Conservation (phyloP, 2,329 filamentous ascomycete genomes). For the Albifimbria verrucaria region DNA sequence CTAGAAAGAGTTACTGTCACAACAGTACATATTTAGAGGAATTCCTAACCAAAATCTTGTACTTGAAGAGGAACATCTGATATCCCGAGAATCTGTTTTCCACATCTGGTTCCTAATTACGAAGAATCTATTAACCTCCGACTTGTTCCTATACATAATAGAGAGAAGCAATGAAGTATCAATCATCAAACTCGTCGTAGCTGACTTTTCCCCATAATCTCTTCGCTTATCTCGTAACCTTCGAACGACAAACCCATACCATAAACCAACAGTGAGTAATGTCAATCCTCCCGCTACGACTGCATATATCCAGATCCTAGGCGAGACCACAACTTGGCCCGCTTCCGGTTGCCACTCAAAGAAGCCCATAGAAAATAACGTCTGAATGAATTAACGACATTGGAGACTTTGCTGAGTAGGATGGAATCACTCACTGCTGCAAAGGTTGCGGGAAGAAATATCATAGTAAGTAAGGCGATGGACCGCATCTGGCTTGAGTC, state of each 20-base stretch:
- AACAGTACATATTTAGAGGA: no score
- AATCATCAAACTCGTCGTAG: neutral
- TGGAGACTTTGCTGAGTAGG: neutral
- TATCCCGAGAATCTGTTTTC: no score
- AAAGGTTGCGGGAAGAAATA: neutral
- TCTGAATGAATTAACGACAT: neutral
- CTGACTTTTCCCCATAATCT: neutral
- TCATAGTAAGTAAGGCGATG: neutral
- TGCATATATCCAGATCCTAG: neutral
- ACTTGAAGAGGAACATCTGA: no score
- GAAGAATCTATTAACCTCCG: no score
- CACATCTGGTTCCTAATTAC: no score
- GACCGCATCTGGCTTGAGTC: neutral
- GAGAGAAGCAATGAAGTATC: no score
- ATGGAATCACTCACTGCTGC: neutral
- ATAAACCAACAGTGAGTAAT: neutral
- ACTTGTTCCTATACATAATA: no score
- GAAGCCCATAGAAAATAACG: neutral
- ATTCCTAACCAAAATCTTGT: no score
- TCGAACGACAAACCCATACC: neutral
- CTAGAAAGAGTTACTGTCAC: no score
- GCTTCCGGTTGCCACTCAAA: neutral
- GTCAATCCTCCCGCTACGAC: neutral
- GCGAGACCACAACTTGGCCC: neutral
- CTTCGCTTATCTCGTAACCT: neutral